Percentiles rank a stretch among this genome's conserved stretches.
phyloP scores from a whole-genome alignment of 805 yeast genomes.

The Yamadazyma akitaensis region DNA sequence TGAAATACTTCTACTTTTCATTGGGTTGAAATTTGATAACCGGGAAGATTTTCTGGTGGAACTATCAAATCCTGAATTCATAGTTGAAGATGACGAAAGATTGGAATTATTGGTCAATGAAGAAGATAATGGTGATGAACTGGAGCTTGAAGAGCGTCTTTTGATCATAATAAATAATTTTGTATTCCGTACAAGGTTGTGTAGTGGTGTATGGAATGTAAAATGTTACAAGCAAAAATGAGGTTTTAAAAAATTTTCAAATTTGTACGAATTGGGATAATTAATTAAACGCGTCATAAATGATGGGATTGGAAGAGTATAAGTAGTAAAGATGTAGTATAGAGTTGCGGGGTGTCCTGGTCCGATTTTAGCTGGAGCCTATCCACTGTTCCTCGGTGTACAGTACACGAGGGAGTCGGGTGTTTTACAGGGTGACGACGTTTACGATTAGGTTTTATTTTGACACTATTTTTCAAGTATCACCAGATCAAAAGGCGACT shows the following conservation, averaged over 20 bases:
- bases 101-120: conserved; percentile 1
- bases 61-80: conserved; percentile 3
- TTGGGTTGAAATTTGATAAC: conserved; percentile 16
- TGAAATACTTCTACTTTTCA: conserved; percentile 8
- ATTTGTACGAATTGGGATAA: conserved; percentile 5
- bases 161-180: conserved; percentile 1
- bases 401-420: no score
- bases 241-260: neutral
- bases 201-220: conserved; percentile 2
- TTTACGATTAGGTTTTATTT: no score
- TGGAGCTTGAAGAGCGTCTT: conserved; percentile 5
- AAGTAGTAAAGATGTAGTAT: neutral
- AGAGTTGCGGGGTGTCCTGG: no score
- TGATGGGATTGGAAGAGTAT: neutral
- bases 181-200: neutral
- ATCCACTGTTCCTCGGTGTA: no score
- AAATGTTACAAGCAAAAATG: conserved; percentile 6
- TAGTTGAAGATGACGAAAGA: neutral
- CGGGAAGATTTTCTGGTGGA: conserved; percentile 13
- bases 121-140: neutral
- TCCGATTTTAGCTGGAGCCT: no score
- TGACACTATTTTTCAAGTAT: no score
- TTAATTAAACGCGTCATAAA: conserved; percentile 7
- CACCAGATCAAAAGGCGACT: no score
- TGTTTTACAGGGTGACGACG: no score